These are phyloP conservation scores for Laetiporus sulphureus DNA, from an alignment of 1,284 basidiomycete species.

Conservation along the genomic window DNA sequence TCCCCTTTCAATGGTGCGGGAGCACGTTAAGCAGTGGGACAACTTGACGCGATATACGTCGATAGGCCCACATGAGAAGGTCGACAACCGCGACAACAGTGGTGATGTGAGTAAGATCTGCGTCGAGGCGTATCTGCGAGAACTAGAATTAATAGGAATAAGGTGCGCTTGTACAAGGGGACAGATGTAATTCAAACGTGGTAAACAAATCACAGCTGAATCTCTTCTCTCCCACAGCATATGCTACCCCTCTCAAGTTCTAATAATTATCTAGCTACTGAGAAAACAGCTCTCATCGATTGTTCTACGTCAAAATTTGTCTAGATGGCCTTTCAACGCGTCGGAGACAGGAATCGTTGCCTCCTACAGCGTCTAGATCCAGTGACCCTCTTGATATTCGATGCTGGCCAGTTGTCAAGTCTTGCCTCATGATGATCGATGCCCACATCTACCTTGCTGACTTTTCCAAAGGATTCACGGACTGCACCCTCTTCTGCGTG, in stretches of 20 bases:
- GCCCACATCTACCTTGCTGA: constrained; percentile 45
- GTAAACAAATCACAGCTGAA: background rate
- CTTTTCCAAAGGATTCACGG: constrained; percentile 37
- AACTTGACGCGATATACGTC: too few relatives aligned
- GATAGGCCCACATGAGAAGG: too few relatives aligned
- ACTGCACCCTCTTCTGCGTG: constrained; percentile 56
- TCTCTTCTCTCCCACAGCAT: constrained; percentile 11
- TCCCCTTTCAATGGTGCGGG: too few relatives aligned
- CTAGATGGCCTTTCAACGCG: constrained; percentile 2
- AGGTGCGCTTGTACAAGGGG: background rate
- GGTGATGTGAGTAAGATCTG: background rate
- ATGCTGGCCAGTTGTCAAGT: constrained; percentile 47
- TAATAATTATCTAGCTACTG: constrained; percentile 44
- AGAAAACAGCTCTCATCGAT: constrained; percentile 34
- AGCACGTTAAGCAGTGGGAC: too few relatives aligned
- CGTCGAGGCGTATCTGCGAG: background rate
- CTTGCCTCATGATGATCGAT: constrained; percentile 41
- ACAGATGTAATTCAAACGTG: background rate
- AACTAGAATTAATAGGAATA: background rate
- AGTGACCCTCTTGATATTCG: constrained; percentile 54
- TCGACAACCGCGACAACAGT: too few relatives aligned
- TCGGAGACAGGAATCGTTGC: constrained; percentile 26
- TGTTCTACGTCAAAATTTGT: constrained; percentile 33
- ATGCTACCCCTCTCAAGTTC: constrained; percentile 58
- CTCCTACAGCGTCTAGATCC: constrained; percentile 72